phyloP scores from a whole-genome alignment of 805 yeast species.

The Blastobotrys peoriensis region DNA sequence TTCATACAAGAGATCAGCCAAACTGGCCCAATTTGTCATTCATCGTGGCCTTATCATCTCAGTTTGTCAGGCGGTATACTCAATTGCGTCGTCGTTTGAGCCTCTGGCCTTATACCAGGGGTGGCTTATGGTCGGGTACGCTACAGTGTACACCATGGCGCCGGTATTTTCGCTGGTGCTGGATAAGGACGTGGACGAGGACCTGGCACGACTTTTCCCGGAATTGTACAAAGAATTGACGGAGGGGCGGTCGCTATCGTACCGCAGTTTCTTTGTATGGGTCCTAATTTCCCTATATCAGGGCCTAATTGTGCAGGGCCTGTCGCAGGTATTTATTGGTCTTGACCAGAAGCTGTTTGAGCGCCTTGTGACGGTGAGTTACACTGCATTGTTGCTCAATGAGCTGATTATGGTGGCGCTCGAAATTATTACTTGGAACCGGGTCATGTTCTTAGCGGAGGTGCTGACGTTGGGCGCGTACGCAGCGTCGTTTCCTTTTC shows the following conservation, averaged over 20 bases:
- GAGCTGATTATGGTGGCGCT: slow-evolving; percentile 92
- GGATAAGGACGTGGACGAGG: slow-evolving; percentile 87
- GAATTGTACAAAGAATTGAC: slow-evolving; percentile 91
- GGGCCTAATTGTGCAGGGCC: slow-evolving; percentile 77
- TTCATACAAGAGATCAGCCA: slow-evolving; percentile 92
- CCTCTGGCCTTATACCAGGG: slow-evolving; percentile 95
- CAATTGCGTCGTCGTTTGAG: slow-evolving; percentile 79
- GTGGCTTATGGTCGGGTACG: slow-evolving; percentile 97
- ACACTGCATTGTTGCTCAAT: slow-evolving; percentile 70
- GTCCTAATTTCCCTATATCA: slow-evolving; percentile 84
- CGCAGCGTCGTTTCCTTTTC: slow-evolving; percentile 72
- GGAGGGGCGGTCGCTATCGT: slow-evolving; percentile 79
- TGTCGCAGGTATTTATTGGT: slow-evolving; percentile 73
- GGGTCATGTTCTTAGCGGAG: slow-evolving; percentile 66
- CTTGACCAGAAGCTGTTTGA: slow-evolving; percentile 48
- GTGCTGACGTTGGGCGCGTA: slow-evolving; percentile 61
- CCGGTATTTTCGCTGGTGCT: slow-evolving; percentile 92
- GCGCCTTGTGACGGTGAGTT: slow-evolving; percentile 80
- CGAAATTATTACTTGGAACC: slow-evolving; percentile 89
- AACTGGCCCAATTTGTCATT: slow-evolving; percentile 89
- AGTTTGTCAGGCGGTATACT: slow-evolving; percentile 90
- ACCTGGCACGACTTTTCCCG: slow-evolving; percentile 83
- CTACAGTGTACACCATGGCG: slow-evolving; percentile 95
- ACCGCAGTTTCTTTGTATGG: slow-evolving; percentile 87
- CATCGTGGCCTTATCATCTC: slow-evolving; percentile 93